These are phyloP conservation scores for Rhamnella rubrinervis DNA, from an alignment of 331 rosid species.

Conservation along the genomic window DNA sequence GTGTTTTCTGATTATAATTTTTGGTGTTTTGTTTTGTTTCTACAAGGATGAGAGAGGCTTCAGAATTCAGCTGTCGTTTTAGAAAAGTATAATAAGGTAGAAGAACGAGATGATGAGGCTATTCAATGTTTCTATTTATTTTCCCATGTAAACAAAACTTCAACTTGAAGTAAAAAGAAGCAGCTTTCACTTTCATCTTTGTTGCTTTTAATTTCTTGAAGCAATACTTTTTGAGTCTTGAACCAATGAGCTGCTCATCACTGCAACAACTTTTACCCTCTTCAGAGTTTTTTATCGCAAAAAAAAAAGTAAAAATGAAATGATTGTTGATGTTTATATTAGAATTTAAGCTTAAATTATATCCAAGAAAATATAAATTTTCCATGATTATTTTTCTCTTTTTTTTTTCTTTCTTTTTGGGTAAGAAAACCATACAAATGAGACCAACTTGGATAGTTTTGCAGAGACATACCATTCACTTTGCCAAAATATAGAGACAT, in stretches of 20 bases:
- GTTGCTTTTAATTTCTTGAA: conserved; percentile 2
- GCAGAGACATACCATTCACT: conserved; percentile 9
- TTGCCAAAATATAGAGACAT: conserved; percentile 19
- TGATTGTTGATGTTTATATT: background rate
- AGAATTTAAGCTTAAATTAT: background rate
- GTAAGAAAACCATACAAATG: conserved; percentile 15
- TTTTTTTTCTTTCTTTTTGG: background rate
- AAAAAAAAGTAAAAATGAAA: background rate
- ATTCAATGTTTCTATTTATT: no score
- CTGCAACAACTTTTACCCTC: background rate
- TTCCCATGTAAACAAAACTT: background rate
- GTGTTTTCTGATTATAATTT: no score
- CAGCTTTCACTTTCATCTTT: background rate
- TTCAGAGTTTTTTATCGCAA: background rate
- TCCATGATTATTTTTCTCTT: background rate
- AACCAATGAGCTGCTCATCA: background rate
- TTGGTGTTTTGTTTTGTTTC: no score
- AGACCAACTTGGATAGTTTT: conserved; percentile 1
- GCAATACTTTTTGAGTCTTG: background rate
- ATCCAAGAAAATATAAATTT: background rate
- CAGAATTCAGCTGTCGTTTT: no score
- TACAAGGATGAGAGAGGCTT: no score
- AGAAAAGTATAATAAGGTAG: no score
- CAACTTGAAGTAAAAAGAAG: background rate
- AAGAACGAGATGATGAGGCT: background rate